These are phyloP conservation scores for Streptanthus diversifolius DNA, from an alignment of 345 rosid species.

Conservation along the genomic window DNA sequence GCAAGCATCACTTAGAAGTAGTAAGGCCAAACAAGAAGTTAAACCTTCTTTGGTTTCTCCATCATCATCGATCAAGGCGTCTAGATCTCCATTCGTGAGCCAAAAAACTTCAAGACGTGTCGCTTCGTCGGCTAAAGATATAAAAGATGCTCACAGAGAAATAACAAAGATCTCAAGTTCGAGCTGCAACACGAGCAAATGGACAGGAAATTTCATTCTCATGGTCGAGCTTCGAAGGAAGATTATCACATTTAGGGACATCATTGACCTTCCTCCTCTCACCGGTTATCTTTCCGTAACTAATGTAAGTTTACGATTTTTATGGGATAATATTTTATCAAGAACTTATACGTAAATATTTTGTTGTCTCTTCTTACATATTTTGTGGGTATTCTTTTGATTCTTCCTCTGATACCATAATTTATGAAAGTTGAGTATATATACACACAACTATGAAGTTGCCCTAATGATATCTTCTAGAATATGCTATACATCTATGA, in stretches of 20 bases:
- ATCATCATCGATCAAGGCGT: constrained; percentile 18
- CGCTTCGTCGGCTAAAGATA: constrained; percentile 13
- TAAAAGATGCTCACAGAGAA: constrained; percentile 28
- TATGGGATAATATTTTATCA: not conserved
- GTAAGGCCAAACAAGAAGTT: constrained; percentile 30
- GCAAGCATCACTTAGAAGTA: constrained; percentile 19
- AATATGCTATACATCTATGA: not conserved
- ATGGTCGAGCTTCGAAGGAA: constrained; percentile 64
- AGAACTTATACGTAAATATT: not conserved
- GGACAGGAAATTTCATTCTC: constrained; percentile 36
- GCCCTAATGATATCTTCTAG: not conserved
- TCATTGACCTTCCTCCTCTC: constrained; percentile 58
- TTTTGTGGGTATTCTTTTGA: not conserved
- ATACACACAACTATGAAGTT: not conserved
- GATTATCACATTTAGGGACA: constrained; percentile 55
- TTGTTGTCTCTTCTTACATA: not conserved
- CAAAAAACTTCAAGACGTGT: constrained; percentile 11
- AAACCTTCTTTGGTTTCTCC: constrained; percentile 19
- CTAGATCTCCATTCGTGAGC: constrained; percentile 13
- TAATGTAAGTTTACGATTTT: constrained; percentile 37
- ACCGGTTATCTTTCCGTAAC: constrained; percentile 38
- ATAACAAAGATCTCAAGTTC: constrained; percentile 24
- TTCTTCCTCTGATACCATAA: not conserved
- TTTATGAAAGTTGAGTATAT: not conserved
- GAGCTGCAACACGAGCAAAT: constrained; percentile 26